phyloP scores from a whole-genome alignment of 106 monocot species.

The Narthecium ossifragum region DNA sequence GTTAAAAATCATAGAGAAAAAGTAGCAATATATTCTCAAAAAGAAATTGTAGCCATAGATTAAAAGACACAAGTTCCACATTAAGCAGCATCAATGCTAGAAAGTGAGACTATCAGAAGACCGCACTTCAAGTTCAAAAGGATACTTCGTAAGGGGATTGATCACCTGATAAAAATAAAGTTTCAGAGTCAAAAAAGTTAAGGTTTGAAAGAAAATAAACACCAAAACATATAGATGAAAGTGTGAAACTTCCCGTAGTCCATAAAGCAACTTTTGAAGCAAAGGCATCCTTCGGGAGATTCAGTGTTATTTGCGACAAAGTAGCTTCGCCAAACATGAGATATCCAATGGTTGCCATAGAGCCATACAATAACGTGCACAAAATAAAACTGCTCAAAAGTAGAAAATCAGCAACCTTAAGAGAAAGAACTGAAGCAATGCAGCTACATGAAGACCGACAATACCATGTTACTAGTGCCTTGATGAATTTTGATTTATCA shows the following conservation, averaged over 20 bases:
- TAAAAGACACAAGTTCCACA: background rate
- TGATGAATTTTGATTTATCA: conserved; percentile 61
- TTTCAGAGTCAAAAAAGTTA: conserved; percentile 4
- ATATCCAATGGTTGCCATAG: conserved; percentile 62
- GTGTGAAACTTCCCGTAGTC: conserved; percentile 52
- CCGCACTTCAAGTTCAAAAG: conserved; percentile 19
- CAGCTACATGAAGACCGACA: too few species aligned
- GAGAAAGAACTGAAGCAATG: too few species aligned
- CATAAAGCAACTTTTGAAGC: conserved; percentile 73
- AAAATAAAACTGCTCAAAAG: conserved; percentile 55
- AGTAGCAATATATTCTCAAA: too few species aligned
- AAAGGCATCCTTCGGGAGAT: conserved; percentile 63
- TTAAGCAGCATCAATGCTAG: background rate
- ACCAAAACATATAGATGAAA: background rate
- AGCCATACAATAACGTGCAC: conserved; percentile 77
- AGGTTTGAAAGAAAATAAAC: background rate
- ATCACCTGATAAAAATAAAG: conserved; percentile 58
- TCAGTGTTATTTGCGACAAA: conserved; percentile 82
- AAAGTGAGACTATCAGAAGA: background rate
- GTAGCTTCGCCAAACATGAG: conserved; percentile 83
- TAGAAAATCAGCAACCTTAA: conserved; percentile 1
- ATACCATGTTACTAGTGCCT: conserved; percentile 53
- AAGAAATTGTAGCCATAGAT: too few species aligned
- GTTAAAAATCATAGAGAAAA: too few species aligned
- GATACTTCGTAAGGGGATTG: conserved; percentile 97